Base-by-base conservation (phyloP, 352 stramenopile species). In the Phytophthora pisi region DNA sequence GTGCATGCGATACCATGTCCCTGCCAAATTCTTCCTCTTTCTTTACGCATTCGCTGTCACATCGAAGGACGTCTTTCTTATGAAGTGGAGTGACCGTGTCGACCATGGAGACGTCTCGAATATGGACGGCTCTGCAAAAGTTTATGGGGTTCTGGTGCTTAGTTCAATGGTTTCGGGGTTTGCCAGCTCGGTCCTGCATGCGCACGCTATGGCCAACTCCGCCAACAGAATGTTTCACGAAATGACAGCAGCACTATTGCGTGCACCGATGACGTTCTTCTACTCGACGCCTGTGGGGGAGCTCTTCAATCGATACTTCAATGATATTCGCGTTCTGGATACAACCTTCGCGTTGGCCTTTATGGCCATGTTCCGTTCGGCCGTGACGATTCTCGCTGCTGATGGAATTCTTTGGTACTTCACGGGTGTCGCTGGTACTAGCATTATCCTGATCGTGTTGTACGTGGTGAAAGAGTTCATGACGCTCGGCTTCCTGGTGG, bases 251-350 rank as follows among this genome's bases (percentile, higher is more conserved):
- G 71, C 77, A 28, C 49, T 85, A 18, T 52, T 85, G 8, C 77
- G 64, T 31, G 74, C 77, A 1, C 74, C 77, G 8, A 77, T 82
- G 68, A 64, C 62, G 2, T 85, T 85, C 61, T 85, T 85, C 30
- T 77, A 79, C 34, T 68, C 68, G 9, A 82, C 74, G 13, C 74
- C 77, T n/a, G 74, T 85, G 20, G 77, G 77, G 0, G 67, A 81
- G 34, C 66, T 85, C 16, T 75, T 85, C 45, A 81, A 79, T 43
- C 72, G 77, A 16, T 85, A 85, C 42, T 74, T 82, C 51, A 64
- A 77, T n/a, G 68, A 80, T 56, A 53, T 82, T 24, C 57, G 61
- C 24, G 50, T 75, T 9, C 28, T 74, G 30, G 75, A 82, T 56
- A 75, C 59, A 13, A 52, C 61, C 8, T 70, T 77, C n/a, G 50